phyloP scores from a whole-genome alignment of 2,329 filamentous ascomycete genomes.

The Gaeumannomyces tritici region DNA sequence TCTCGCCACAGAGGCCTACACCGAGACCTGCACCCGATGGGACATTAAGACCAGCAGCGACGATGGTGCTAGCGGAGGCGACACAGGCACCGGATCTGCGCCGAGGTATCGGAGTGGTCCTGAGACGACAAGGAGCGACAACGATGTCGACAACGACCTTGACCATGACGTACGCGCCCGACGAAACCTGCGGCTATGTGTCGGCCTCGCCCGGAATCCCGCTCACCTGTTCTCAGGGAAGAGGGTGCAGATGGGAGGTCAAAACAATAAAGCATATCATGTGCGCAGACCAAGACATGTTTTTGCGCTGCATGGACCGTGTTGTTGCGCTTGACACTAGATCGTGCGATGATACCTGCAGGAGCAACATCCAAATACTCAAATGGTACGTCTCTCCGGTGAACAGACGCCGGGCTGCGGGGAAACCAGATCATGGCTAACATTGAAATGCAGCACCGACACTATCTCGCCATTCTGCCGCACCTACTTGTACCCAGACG shows the following conservation, averaged over 20 bases:
- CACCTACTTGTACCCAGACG: slow-evolving; percentile 6
- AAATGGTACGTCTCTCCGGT: background rate
- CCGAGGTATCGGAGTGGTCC: background rate
- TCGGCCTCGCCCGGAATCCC: slow-evolving; percentile 5
- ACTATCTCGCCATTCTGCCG: slow-evolving; percentile 6
- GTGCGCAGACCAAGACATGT: background rate
- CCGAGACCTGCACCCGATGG: no score
- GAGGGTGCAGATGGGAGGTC: slow-evolving; percentile 5
- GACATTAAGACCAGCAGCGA: no score
- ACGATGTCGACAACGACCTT: background rate
- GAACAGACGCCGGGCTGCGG: no score
- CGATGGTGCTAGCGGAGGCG: background rate
- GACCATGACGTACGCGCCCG: slow-evolving; percentile 6
- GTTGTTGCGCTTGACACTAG: slow-evolving; percentile 1
- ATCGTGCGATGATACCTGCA: slow-evolving; percentile 8
- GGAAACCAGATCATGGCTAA: background rate
- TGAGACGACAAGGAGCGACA: background rate
- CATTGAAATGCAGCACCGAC: slow-evolving; percentile 4
- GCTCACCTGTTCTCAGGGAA: slow-evolving; percentile 6
- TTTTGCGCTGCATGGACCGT: background rate
- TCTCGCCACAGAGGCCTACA: no score
- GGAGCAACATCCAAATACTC: slow-evolving; percentile 7
- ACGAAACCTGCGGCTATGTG: slow-evolving; percentile 8
- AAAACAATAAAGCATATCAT: slow-evolving; percentile 5
- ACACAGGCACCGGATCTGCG: background rate